These are phyloP conservation scores for Bonia amplexicaulis DNA, from an alignment of 176 grass and related monocot genomes.

Conservation along the genomic window DNA sequence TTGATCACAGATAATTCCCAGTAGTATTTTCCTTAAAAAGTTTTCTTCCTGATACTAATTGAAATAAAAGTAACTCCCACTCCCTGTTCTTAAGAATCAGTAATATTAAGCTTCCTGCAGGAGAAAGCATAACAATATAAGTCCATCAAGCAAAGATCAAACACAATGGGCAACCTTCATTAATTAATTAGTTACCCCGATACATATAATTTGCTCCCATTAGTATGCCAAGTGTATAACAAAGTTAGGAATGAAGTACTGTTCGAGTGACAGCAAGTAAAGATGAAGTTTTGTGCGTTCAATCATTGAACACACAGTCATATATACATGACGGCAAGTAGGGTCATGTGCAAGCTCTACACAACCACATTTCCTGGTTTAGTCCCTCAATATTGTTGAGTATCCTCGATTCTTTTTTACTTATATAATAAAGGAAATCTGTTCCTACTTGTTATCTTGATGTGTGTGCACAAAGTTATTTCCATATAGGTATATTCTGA, in stretches of 20 bases:
- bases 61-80: not conserved
- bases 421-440: not conserved
- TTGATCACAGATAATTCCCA: not conserved
- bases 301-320: slow-evolving; percentile 25
- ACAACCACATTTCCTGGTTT: not conserved
- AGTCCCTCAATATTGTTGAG: not conserved
- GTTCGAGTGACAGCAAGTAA: slow-evolving; percentile 17
- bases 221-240: not conserved
- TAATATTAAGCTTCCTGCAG: not conserved
- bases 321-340: slow-evolving; percentile 9
- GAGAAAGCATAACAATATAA: not conserved
- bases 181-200: not conserved
- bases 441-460: not conserved
- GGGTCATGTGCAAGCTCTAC: not conserved
- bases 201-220: not conserved
- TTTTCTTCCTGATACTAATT: not conserved
- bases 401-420: not conserved
- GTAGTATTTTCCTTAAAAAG: not conserved
- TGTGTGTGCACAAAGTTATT: not conserved
- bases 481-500: not conserved
- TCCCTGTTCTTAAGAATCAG: not conserved
- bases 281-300: slow-evolving; percentile 9
- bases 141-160: not conserved
- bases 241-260: not conserved
- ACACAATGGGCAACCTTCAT: not conserved